Conservation (phyloP, 176 grass and related monocot genomes). For the Urochloa ruziziensis region DNA sequence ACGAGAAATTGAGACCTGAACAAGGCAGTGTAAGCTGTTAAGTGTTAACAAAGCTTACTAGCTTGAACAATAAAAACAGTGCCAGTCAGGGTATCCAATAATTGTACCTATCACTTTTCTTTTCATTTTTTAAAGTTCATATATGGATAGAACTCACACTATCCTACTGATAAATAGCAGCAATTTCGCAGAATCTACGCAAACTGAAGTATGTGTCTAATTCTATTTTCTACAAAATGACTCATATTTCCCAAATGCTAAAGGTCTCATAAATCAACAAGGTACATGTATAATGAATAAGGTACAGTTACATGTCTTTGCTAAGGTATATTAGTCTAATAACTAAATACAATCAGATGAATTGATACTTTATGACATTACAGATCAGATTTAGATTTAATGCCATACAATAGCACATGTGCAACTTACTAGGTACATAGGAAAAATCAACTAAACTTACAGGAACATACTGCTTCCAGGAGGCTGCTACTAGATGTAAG, state of each 20-base stretch:
- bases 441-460: neutral
- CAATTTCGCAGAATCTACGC: neutral
- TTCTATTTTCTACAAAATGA: neutral
- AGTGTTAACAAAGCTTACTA: neutral
- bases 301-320: neutral
- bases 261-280: neutral
- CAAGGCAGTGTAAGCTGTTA: neutral
- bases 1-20: neutral
- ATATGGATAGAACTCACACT: neutral
- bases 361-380: neutral
- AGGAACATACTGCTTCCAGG: neutral
- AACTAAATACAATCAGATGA: conserved; percentile 3
- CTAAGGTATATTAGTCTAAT: neutral
- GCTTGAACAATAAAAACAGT: neutral
- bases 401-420: neutral
- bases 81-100: neutral
- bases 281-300: neutral
- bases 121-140: neutral
- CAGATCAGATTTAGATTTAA: neutral
- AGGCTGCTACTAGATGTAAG: neutral
- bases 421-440: neutral
- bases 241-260: neutral
- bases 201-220: neutral
- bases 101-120: neutral
- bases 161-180: neutral